Evolutionary conservation across 805 yeast genomes (phyloP), one percentile per base, ranked within the genome.

Genomic region (Candida xiaguanensis): DNA sequence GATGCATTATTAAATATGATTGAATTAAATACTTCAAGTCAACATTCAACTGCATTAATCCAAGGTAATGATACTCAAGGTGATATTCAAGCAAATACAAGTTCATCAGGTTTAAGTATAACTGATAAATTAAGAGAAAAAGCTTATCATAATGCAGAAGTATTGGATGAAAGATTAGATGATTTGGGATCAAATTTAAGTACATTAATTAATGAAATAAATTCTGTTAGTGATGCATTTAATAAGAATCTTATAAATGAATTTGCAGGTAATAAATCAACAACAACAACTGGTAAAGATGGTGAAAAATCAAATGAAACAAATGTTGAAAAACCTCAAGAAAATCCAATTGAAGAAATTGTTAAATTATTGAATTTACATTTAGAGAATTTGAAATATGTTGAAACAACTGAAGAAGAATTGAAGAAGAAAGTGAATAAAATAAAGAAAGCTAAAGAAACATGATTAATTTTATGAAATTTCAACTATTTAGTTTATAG

Each of bases 101-200:
- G 5, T 16, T 7, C 20, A 18, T 16, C 34, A 4, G 19, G 34
- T 5, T 67, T 77, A 14, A 61, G 74, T 46, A 74, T 79, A 8
- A 78, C 85, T 38, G 97, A 91, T 56, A 85, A 84, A 58, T 85
- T 88, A 55, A 80, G 99, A 56, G 91, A 84, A 55, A 84, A 84
- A 49, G 95, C 96, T 0, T 93, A 91, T 59, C 80, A 76, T 46
- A 76, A 89, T 23, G 97, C 98, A 0, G 95, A 89, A 55, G 69
- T 79, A 30, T 67, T 93, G 45, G 95, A 87, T 56, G 89, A 82
- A 50, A 85, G 84, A 54, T 65, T 93, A 45, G 95, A 84, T 49
- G 65, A 75, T 9, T 69, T 93, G 55, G 95, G 95, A 7, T 71
- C 77, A 24, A 89, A 87, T 55, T 74, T 89, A 51, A 65, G 85